Evolutionary conservation across 208 protist genomes (phyloP), one percentile per base, ranked within the genome.

Genomic region (Acanthamoeba lenticulata): DNA sequence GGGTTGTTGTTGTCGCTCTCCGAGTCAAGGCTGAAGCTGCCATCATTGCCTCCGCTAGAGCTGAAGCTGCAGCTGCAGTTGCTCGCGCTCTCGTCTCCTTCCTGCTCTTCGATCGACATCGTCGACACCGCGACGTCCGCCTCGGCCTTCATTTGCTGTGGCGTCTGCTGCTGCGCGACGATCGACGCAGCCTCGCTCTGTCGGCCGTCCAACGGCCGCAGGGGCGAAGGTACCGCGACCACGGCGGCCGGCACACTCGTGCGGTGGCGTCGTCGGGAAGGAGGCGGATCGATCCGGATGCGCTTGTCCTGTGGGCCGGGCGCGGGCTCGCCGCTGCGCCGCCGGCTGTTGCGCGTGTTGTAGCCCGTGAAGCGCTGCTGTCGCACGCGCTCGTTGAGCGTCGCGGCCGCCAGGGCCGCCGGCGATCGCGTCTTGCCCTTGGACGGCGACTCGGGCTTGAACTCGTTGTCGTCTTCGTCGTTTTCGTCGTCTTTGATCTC

Each of bases 221-320:
- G n/a, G n/a, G n/a, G n/a, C n/a, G n/a, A n/a, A n/a, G n/a, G n/a
- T n/a, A n/a, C n/a, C n/a, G n/a, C n/a, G n/a, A n/a, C n/a, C n/a
- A n/a, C n/a, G n/a, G n/a, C n/a, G n/a, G n/a, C 57, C 57, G 57
- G 6, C 27, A n/a, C 3, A 2, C 4, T 2, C 57, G 57, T 32
- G 17, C 7, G 57, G 2, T 34, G 65, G 32, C 21, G 36, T 3
- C 74, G 74, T 1, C 74, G 74, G 2, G 74, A 6, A 42, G 74
- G 74, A 13, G 67, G 67, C 2, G 74, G 42, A 42, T 85, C 74
- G 74, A 85, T 85, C 40, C 74, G 44, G 42, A 85, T 85, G 42
- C 47, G 24, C 74, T 85, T 85, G 44, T 85, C 44, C 44, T 85
- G 74, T 21, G 17, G 38, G 1, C 38, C 67, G 38, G 24, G 3